A percentile compares a stretch with the other conserved stretches of the same genome.
These are phyloP conservation scores for Arthrobotrys musiformis DNA, from an alignment of 2,329 filamentous ascomycete species.

Conservation along the genomic window DNA sequence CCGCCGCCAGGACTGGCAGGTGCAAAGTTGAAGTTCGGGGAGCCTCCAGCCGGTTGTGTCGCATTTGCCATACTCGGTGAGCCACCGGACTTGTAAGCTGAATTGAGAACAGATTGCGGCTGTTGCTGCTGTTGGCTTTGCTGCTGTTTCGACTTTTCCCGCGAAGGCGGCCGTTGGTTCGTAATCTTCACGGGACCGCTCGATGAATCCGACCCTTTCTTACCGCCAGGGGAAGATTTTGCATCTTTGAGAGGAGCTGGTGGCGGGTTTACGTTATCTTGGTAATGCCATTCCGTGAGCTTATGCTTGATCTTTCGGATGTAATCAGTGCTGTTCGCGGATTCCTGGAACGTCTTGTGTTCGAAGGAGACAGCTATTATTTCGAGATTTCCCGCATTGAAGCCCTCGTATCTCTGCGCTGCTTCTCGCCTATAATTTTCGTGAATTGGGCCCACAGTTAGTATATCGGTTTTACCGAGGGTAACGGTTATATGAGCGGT, in stretches of 20 bases:
- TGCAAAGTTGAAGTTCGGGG: constrained; percentile 53
- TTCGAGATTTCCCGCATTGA: constrained; percentile 58
- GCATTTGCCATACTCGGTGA: constrained; percentile 48
- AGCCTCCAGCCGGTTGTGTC: constrained; percentile 35
- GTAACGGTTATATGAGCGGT: constrained; percentile 44
- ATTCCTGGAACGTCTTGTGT: constrained; percentile 58
- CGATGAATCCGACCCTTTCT: constrained; percentile 43
- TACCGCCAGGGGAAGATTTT: constrained; percentile 42
- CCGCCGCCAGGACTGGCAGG: constrained; percentile 35
- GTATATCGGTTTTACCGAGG: constrained; percentile 16
- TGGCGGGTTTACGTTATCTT: constrained; percentile 43
- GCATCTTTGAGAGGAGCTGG: constrained; percentile 48
- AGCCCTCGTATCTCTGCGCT: constrained; percentile 57
- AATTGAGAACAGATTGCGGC: constrained; percentile 48
- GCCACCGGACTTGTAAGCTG: constrained; percentile 32
- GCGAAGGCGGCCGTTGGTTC: constrained; percentile 52
- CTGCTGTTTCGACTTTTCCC: constrained; percentile 44
- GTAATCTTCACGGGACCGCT: constrained; percentile 45
- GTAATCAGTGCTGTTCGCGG: constrained; percentile 58
- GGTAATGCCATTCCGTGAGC: constrained; percentile 59
- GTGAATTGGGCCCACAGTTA: neutral
- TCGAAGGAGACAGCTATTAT: constrained; percentile 59
- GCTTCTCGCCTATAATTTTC: constrained; percentile 54
- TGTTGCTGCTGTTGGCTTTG: constrained; percentile 36
- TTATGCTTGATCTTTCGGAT: constrained; percentile 57